Conservation (phyloP, 2,329 filamentous ascomycete genomes). For the Clonostachys solani region DNA sequence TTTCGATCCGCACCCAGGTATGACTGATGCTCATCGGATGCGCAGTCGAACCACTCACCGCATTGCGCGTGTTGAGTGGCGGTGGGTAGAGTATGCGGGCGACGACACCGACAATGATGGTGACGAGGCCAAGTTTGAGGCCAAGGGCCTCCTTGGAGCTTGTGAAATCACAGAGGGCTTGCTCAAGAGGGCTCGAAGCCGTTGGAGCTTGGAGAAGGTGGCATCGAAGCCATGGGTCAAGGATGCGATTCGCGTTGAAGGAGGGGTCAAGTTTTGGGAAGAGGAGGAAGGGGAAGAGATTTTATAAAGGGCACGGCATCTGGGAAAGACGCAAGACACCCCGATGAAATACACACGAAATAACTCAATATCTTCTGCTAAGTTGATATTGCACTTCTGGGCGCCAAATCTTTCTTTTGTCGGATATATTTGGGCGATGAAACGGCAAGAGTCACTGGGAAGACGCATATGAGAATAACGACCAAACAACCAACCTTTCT, state of each 20-base stretch:
- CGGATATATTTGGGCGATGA: not conserved
- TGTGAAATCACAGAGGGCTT: constrained; percentile 79
- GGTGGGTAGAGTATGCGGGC: constrained; percentile 83
- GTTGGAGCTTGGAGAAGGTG: constrained; percentile 74
- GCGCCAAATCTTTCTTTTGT: too few species aligned
- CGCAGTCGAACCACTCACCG: constrained; percentile 82
- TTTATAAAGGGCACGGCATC: not conserved
- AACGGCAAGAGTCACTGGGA: not conserved
- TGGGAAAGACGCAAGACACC: not conserved
- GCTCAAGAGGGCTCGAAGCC: constrained; percentile 74
- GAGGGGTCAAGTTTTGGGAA: constrained; percentile 54
- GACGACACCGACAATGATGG: constrained; percentile 83
- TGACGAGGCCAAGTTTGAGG: constrained; percentile 54
- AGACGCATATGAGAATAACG: not conserved
- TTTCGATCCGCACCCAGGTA: constrained; percentile 84
- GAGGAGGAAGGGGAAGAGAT: constrained; percentile 55
- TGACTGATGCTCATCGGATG: constrained; percentile 71
- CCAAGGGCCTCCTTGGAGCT: constrained; percentile 66
- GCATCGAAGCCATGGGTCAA: constrained; percentile 71
- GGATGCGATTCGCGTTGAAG: constrained; percentile 65
- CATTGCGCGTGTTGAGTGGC: constrained; percentile 95
- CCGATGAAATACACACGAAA: not conserved
- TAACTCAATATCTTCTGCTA: not conserved
- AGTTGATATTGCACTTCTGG: not conserved
- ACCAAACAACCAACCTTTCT: not conserved